Base-by-base conservation (phyloP, 2,329 filamentous ascomycete genomes). In the Microcyclospora pomicola region DNA sequence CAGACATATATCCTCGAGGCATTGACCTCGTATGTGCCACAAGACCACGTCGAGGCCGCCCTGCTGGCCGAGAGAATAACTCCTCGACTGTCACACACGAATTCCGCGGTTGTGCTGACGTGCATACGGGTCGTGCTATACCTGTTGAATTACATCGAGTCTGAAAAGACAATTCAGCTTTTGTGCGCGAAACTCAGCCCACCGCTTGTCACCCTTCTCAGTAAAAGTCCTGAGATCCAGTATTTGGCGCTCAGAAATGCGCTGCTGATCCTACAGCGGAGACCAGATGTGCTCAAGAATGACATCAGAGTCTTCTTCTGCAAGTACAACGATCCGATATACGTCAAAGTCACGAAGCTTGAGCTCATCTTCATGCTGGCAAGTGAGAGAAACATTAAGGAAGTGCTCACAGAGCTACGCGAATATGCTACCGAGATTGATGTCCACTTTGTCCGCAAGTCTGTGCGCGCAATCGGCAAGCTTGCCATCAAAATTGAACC, bases 271-370 rank as follows among this genome's bases (percentile, higher is more conserved):
- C 67, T 98, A 37, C 91, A 98, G 59, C 73, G 88, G 51, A 73
- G 88, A 39, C 91, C 91, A 0, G 91, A 96, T 54, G 88, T 98
- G 7, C 64, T 98, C 38, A 77, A 86, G 46, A 96, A 95, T 61
- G 91, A 98, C 60, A 96, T 98, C 45, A 77, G 91, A 34, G 91
- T 98, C 27, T 98, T 98, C 65, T 98, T 98, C 64, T 98, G 91
- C 76, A 98, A 98, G 69, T 98, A 98, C 64, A 98, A 98, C 59
- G 91, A 98, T 56, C 91, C 91, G 0, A 98, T 98, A 47, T 98
- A 96, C 59, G 91, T 98, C 64, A 98, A 98, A 62, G 91, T 98
- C 36, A 98, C 91, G 12, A 98, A 98, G 63, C 72, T 98, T 35
- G 91, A 98, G 63, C 73, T 98, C 50, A 96, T 98, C 49, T 98